phyloP scores from a whole-genome alignment of 208 protist species.

The Trypanosoma lewisi region DNA sequence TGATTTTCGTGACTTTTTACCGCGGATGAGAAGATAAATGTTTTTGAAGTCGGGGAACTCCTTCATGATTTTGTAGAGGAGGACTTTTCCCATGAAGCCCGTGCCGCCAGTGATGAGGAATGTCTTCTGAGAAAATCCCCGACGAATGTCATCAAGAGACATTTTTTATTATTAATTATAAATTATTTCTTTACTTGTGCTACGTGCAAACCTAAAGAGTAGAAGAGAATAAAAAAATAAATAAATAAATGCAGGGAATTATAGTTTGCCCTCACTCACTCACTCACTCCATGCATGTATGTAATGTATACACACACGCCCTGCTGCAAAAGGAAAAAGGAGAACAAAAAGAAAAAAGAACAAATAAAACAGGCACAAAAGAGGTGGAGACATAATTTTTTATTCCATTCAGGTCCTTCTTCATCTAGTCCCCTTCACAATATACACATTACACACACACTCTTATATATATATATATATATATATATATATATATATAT shows the following conservation, averaged over 20 bases:
- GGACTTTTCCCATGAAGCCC: slow-evolving; percentile 88
- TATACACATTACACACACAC: too few relatives aligned
- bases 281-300: slow-evolving; percentile 12
- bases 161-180: slow-evolving; percentile 30
- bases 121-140: slow-evolving; percentile 56
- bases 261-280: too few relatives aligned
- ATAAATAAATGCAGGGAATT: background rate
- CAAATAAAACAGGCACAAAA: slow-evolving; percentile 15
- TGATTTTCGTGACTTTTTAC: slow-evolving; percentile 66
- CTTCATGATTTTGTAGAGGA: slow-evolving; percentile 80
- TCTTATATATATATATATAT: too few relatives aligned
- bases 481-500: slow-evolving; percentile 10
- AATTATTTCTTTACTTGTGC: slow-evolving; percentile 4
- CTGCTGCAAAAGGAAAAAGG: background rate
- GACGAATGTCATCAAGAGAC: slow-evolving; percentile 56
- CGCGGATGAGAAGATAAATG: slow-evolving; percentile 78
- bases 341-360: slow-evolving; percentile 10
- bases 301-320: slow-evolving; percentile 10
- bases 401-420: too few relatives aligned
- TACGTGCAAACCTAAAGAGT: background rate
- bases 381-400: background rate
- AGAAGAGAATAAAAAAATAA: slow-evolving; percentile 24
- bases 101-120: slow-evolving; percentile 83
- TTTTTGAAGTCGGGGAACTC: slow-evolving; percentile 65
- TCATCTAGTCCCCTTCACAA: too few relatives aligned